Base-by-base conservation (phyloP, 1,139 yeast species). In the Yamadazyma blattariae region DNA sequence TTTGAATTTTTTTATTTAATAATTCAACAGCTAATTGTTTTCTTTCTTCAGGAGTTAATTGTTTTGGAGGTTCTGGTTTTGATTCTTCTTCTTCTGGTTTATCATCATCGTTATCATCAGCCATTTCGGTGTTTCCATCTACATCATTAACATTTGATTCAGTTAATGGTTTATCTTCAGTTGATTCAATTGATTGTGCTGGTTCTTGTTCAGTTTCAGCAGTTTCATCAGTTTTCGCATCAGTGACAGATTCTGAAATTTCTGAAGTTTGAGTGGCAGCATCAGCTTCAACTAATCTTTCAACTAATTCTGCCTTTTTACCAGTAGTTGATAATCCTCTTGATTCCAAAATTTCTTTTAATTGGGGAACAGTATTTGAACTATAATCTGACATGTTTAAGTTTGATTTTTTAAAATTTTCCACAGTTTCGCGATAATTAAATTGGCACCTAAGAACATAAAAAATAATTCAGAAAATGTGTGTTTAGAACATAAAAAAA, bases 291-390 rank as follows among this genome's bases (percentile, higher is more conserved):
- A 58, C 62, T 42, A 90, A 71, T 47, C 97, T 77, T 29, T 78
- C 77, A 36, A 90, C 72, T 48, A 90, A 72, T 39, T 88, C 96
- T 29, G 84, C 82, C 61, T 90, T 92, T 51, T 88, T 82, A 18
- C 98, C 98, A 29, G 82, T 78, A 7, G 74, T 67, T 4, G 95
- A 58, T 39, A 92, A 72, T 2, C 82, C 85, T 46, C 81, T 78
- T 30, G 71, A 63, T 50, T 83, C 82, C 51, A 92, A 74, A 37
- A 78, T 50, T 45, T 85, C 96, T 57, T 86, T 89, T 59, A 90
- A 74, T 65, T 88, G 96, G 26, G 84, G 81, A 33, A 89, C 97
- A 23, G 95, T 90, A 49, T 71, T 76, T 37, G 76, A 59, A 26
- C 79, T 56, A 59, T 81, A 84, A 28, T 76, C 79, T 12, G 81